phyloP scores from a whole-genome alignment of 495 filamentous ascomycete genomes.

The Penicillium dipodomyicola region DNA sequence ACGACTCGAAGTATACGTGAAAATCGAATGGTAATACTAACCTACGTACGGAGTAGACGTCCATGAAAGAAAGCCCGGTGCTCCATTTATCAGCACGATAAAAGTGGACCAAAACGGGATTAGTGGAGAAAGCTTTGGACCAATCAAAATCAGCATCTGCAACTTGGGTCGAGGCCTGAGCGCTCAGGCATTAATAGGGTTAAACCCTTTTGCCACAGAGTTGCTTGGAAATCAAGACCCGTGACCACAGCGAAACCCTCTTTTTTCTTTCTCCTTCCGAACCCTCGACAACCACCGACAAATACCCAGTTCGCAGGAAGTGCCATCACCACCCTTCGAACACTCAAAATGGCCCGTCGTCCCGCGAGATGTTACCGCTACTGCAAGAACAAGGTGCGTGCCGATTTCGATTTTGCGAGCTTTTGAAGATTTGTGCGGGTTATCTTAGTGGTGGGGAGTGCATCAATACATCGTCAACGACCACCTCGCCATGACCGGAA shows the following conservation, averaged over 20 bases:
- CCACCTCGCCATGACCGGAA: constrained; percentile 2
- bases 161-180: constrained; percentile 22
- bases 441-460: constrained; percentile 38
- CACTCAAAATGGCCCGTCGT: constrained; percentile 93
- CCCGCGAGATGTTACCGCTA: constrained; percentile 99
- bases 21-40: neutral
- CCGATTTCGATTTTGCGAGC: constrained; percentile 21
- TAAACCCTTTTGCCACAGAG: constrained; percentile 48
- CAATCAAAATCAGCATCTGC: constrained; percentile 17
- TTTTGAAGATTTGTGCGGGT: constrained; percentile 31
- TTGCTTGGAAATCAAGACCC: constrained; percentile 53
- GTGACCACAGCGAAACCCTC: constrained; percentile 28
- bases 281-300: constrained; percentile 44
- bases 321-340: constrained; percentile 55
- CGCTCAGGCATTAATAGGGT: constrained; percentile 41
- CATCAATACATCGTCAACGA: constrained; percentile 9
- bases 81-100: neutral
- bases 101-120: neutral
- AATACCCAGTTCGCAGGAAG: constrained; percentile 51
- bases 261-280: constrained; percentile 38
- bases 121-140: neutral
- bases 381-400: constrained; percentile 99
- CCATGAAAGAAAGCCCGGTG: neutral
- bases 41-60: too few species aligned
- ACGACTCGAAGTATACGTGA: neutral